phyloP scores from a whole-genome alignment of 805 yeast genomes.

The Cyberlindnera misumaiensis region DNA sequence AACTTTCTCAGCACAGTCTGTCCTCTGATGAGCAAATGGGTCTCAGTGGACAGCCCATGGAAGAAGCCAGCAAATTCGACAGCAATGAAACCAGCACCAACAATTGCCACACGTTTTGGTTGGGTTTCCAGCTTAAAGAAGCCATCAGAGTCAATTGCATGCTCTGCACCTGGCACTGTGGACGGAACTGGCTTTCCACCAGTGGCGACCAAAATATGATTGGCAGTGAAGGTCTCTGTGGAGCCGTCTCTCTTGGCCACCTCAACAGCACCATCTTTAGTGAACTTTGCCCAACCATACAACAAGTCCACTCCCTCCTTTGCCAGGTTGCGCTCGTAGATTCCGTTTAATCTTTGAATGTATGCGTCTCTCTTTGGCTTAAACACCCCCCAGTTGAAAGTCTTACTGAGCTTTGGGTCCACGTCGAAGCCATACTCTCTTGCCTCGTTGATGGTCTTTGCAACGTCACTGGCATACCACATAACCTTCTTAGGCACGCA shows the following conservation, averaged over 20 bases:
- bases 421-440: slow-evolving; percentile 75
- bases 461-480: slow-evolving; percentile 97
- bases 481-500: slow-evolving; percentile 98
- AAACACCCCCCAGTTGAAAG: slow-evolving; percentile 77
- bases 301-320: slow-evolving; percentile 86
- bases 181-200: slow-evolving; percentile 86
- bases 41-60: slow-evolving; percentile 78
- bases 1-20: slow-evolving; percentile 85
- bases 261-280: slow-evolving; percentile 66
- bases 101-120: slow-evolving; percentile 89
- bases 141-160: slow-evolving; percentile 85
- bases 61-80: slow-evolving; percentile 94
- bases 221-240: slow-evolving; percentile 62
- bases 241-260: slow-evolving; percentile 60
- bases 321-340: slow-evolving; percentile 78
- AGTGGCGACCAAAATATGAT: slow-evolving; percentile 80
- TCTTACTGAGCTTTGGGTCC: slow-evolving; percentile 42
- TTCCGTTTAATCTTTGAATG: slow-evolving; percentile 80
- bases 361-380: slow-evolving; percentile 92
- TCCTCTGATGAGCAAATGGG: slow-evolving; percentile 85
- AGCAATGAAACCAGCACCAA: slow-evolving; percentile 98
- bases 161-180: slow-evolving; percentile 70
- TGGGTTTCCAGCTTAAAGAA: slow-evolving; percentile 76
- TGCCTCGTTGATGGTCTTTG: slow-evolving; percentile 67
- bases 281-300: slow-evolving; percentile 81